Percentiles rank a stretch among this genome's conserved stretches.
phyloP scores from a whole-genome alignment of 768 basidiomycete species.

The Suillus subluteus region DNA sequence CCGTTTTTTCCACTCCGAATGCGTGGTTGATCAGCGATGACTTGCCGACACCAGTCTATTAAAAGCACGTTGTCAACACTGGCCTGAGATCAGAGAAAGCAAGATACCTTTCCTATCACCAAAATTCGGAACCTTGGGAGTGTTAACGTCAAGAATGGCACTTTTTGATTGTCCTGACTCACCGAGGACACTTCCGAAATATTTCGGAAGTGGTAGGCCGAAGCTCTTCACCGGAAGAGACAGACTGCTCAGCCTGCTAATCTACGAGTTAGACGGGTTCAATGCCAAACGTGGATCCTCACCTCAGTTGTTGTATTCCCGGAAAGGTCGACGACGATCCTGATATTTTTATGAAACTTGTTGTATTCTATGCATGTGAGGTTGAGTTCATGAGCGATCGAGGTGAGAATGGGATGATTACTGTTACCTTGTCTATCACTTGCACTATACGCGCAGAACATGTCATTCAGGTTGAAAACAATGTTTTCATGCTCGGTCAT shows the following conservation, averaged over 20 bases:
- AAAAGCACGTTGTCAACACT: background rate
- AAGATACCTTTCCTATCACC: conserved; percentile 14
- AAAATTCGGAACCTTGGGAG: conserved; percentile 13
- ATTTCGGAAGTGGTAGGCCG: conserved; percentile 9
- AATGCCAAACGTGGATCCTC: background rate
- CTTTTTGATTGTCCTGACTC: background rate
- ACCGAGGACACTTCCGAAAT: conserved; percentile 8
- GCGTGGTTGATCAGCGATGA: conserved; percentile 8
- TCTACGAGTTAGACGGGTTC: background rate
- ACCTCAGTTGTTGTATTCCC: background rate
- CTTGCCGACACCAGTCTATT: conserved; percentile 14
- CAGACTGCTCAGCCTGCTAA: background rate
- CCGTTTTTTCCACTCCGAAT: conserved; percentile 9
- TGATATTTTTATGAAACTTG: background rate
- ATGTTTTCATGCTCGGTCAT: background rate
- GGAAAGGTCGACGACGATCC: background rate
- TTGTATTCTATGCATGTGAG: background rate
- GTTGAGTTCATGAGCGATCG: background rate
- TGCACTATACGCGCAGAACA: background rate
- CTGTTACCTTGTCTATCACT: background rate
- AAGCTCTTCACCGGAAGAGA: background rate
- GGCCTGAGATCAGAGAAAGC: background rate
- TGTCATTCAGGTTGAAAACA: background rate
- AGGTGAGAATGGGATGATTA: background rate
- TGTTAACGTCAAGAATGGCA: background rate